phyloP scores from a whole-genome alignment of 305 asterid genomes.

The Monarda citriodora region DNA sequence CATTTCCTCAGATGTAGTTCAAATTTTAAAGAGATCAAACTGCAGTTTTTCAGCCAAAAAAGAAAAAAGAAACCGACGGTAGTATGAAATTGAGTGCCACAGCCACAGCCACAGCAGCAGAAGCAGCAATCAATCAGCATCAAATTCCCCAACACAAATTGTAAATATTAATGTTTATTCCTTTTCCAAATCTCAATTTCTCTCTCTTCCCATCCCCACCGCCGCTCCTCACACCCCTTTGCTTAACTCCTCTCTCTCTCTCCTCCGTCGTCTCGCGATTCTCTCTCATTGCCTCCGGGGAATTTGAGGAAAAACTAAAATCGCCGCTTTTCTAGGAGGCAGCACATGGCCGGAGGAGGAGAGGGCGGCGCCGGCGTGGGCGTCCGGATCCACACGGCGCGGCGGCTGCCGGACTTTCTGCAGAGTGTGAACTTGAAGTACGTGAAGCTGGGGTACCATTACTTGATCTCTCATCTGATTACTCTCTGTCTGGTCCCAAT shows the following conservation, averaged over 20 bases:
- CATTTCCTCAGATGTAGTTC: not conserved
- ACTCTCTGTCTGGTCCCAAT: slow-evolving; percentile 73
- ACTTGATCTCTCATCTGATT: slow-evolving; percentile 75
- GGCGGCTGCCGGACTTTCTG: slow-evolving; percentile 83
- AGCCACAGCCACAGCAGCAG: not conserved
- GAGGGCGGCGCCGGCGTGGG: slow-evolving; percentile 35
- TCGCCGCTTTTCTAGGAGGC: too few species aligned
- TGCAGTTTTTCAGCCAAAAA: not conserved
- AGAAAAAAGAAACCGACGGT: not conserved
- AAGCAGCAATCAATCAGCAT: slow-evolving; percentile 1
- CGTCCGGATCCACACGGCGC: slow-evolving; percentile 59
- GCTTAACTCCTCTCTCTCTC: not conserved
- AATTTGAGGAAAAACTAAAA: not conserved
- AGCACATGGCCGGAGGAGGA: slow-evolving; percentile 29
- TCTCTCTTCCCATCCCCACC: not conserved
- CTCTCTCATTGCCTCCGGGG: not conserved
- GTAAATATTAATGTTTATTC: not conserved
- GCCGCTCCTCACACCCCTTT: too few species aligned
- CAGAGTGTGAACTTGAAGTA: slow-evolving; percentile 91
- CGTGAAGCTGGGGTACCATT: slow-evolving; percentile 89
- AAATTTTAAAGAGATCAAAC: not conserved
- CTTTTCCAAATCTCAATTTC: slow-evolving; percentile 8
- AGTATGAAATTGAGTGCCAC: not conserved
- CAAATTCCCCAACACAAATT: not conserved
- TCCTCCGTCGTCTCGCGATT: slow-evolving; percentile 7